phyloP scores from a whole-genome alignment of 2,329 filamentous ascomycete species.

The Aspergillus fumigatus region DNA sequence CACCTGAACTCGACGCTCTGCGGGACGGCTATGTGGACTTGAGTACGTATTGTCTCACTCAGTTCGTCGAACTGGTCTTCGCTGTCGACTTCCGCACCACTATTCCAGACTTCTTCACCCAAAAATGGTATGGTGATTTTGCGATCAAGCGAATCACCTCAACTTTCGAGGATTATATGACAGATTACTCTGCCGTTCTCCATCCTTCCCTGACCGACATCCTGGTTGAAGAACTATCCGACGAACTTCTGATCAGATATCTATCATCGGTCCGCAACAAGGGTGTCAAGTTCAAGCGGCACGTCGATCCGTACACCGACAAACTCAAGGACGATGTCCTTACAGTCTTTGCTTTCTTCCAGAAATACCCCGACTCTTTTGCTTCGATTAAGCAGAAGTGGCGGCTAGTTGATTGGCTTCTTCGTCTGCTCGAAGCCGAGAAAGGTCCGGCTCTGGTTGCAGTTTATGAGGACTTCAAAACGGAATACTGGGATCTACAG shows the following conservation, averaged over 20 bases:
- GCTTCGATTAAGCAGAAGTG: constrained; percentile 84
- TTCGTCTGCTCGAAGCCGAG: constrained; percentile 68
- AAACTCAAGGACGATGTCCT: constrained; percentile 92
- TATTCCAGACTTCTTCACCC: constrained; percentile 85
- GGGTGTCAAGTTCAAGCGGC: constrained; percentile 78
- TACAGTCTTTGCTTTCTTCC: constrained; percentile 86
- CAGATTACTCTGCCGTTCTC: constrained; percentile 77
- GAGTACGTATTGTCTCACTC: constrained; percentile 84
- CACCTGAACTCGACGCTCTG: constrained; percentile 67
- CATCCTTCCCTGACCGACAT: constrained; percentile 87
- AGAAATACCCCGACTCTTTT: constrained; percentile 63
- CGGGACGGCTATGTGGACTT: constrained; percentile 93
- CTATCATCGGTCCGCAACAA: constrained; percentile 82
- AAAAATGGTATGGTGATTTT: constrained; percentile 78
- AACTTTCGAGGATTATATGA: constrained; percentile 92
- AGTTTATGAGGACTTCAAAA: constrained; percentile 79
- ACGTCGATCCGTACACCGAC: constrained; percentile 75
- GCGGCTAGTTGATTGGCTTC: constrained; percentile 82
- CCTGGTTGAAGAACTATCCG: constrained; percentile 86
- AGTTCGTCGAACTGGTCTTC: constrained; percentile 85
- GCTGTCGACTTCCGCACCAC: constrained; percentile 80
- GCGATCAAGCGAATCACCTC: constrained; percentile 91
- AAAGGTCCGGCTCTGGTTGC: constrained; percentile 69
- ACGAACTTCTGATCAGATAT: constrained; percentile 85
- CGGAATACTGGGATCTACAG: constrained; percentile 86